Percentiles rank a stretch among this genome's conserved stretches.
Evolutionary conservation across 148 eudicot species (phyloP).

Genomic region (Cornus florida): DNA sequence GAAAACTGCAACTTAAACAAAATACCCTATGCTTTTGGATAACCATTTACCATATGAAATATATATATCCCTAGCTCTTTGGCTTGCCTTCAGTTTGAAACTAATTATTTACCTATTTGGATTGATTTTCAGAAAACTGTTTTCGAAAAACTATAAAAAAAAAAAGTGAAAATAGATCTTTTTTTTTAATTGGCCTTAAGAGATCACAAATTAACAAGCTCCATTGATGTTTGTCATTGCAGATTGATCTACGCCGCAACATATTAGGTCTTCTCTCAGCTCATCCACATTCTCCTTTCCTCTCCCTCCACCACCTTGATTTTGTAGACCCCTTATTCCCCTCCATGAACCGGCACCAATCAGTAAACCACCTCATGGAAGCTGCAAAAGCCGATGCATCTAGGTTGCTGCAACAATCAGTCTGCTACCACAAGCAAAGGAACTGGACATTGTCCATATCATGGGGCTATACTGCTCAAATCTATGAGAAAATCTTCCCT

Average conservation of each 20-base stretch:
- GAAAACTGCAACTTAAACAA: too few species aligned
- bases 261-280: slow-evolving; percentile 53
- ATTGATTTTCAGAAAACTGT: too few species aligned
- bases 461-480: slow-evolving; percentile 46
- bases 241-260: slow-evolving; percentile 55
- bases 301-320: slow-evolving; percentile 63
- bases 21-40: too few species aligned
- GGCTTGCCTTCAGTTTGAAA: too few species aligned
- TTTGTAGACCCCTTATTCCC: slow-evolving; percentile 48
- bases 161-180: too few species aligned
- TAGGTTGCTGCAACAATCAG: slow-evolving; percentile 38
- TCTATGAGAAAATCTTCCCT: slow-evolving; percentile 34
- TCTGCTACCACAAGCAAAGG: slow-evolving; percentile 34
- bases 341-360: slow-evolving; percentile 27
- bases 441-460: slow-evolving; percentile 39
- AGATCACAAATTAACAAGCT: neutral
- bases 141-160: too few species aligned
- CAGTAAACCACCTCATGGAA: slow-evolving; percentile 47
- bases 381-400: slow-evolving; percentile 41
- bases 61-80: too few species aligned
- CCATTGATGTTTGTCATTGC: neutral
- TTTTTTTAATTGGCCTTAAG: too few species aligned
- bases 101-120: too few species aligned
- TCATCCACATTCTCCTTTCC: slow-evolving; percentile 45
- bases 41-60: too few species aligned